Conservation (phyloP, 202 grass and related monocot genomes). For the Setaria viridis region DNA sequence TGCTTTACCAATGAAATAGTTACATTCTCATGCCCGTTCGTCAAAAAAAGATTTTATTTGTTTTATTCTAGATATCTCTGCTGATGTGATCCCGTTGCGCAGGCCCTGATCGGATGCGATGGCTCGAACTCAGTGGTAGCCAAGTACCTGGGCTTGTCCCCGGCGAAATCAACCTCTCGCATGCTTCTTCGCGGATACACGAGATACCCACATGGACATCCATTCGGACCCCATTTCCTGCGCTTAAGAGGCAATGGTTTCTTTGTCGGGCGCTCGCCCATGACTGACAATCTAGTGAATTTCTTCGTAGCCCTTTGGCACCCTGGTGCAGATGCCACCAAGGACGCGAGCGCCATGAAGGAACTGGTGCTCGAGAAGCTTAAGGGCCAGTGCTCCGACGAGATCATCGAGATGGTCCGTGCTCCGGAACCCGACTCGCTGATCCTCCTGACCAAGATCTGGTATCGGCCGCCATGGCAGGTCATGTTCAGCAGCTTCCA, state of each 20-base stretch:
- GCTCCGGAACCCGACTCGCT: conserved; percentile 37
- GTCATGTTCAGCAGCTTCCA: conserved; percentile 12
- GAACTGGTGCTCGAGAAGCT: conserved; percentile 19
- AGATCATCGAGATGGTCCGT: conserved; percentile 42
- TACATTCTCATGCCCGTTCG: too few relatives aligned
- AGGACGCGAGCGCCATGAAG: conserved; percentile 11
- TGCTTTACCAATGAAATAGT: too few relatives aligned
- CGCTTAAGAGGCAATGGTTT: not conserved
- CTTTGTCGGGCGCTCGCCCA: conserved; percentile 31
- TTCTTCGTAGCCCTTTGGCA: conserved; percentile 18
- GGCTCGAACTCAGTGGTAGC: conserved; percentile 55
- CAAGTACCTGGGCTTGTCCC: conserved; percentile 37
- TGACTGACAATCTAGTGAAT: conserved; percentile 37
- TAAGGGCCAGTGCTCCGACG: not conserved
- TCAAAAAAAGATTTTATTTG: too few relatives aligned
- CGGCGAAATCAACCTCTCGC: not conserved
- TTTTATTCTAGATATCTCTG: not conserved
- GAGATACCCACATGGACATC: conserved; percentile 30
- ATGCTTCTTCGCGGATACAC: conserved; percentile 31
- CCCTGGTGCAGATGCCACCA: not conserved
- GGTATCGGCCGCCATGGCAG: conserved; percentile 53
- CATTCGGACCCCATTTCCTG: conserved; percentile 33
- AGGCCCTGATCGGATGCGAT: conserved; percentile 61
- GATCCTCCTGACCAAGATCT: conserved; percentile 6
- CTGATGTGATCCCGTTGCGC: not conserved